These are phyloP conservation scores for Microsporum canis DNA, from an alignment of 2,329 filamentous ascomycete genomes.

Conservation along the genomic window DNA sequence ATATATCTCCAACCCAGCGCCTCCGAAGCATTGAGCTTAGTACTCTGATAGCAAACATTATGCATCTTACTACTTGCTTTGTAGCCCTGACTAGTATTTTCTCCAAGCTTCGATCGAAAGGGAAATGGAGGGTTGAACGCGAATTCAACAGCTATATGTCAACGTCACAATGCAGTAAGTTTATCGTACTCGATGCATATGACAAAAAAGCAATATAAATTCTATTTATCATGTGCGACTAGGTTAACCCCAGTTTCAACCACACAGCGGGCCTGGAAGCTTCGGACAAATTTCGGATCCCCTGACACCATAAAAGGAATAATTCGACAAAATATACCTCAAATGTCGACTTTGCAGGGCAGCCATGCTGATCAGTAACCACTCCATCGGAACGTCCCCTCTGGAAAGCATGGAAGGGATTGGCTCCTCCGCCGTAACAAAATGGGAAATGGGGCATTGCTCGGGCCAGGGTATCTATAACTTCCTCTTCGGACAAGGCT, in stretches of 20 bases:
- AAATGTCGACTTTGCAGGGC: constrained; percentile 6
- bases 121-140: constrained; percentile 10
- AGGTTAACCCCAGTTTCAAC: constrained; percentile 7
- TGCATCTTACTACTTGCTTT: constrained; percentile 9
- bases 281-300: constrained; percentile 9
- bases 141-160: constrained; percentile 7
- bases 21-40: constrained; percentile 3
- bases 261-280: constrained; percentile 11
- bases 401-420: neutral
- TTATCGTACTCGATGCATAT: constrained; percentile 12
- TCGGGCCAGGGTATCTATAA: neutral
- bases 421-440: neutral
- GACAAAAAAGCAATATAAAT: constrained; percentile 5
- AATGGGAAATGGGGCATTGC: neutral
- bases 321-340: constrained; percentile 8
- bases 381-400: constrained; percentile 8
- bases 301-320: constrained; percentile 6
- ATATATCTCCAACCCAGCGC: neutral
- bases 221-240: constrained; percentile 8
- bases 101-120: constrained; percentile 1
- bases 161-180: constrained; percentile 8
- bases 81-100: constrained; percentile 4
- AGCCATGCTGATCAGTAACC: constrained; percentile 13
- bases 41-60: constrained; percentile 10
- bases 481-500: neutral